phyloP scores from a whole-genome alignment of 768 basidiomycete genomes.

The Mycena alexandri region DNA sequence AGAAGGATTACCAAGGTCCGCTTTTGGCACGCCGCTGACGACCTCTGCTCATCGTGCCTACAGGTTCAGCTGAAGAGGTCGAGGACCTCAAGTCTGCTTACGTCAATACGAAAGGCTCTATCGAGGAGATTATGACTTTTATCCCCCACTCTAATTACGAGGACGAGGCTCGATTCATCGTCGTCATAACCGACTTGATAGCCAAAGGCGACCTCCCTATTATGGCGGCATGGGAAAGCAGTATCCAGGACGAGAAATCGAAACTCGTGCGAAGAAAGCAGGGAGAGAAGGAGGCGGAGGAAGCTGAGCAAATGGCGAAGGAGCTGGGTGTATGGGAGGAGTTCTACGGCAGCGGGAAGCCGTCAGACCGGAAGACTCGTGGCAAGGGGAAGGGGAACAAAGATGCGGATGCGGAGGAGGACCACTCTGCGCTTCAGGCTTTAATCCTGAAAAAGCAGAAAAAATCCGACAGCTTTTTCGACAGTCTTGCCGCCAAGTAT shows the following conservation, averaged over 20 bases:
- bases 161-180: slow-evolving; percentile 89
- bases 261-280: slow-evolving; percentile 79
- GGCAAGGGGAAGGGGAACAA: slow-evolving; percentile 65
- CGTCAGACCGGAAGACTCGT: slow-evolving; percentile 68
- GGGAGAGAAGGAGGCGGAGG: slow-evolving; percentile 82
- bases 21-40: slow-evolving; percentile 13
- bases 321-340: slow-evolving; percentile 96
- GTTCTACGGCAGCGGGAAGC: slow-evolving; percentile 85
- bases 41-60: slow-evolving; percentile 6
- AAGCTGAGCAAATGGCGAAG: slow-evolving; percentile 87
- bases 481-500: slow-evolving; percentile 82
- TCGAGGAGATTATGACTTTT: slow-evolving; percentile 84
- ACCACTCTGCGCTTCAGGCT: slow-evolving; percentile 80
- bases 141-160: slow-evolving; percentile 88
- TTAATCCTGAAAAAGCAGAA: slow-evolving; percentile 82
- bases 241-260: slow-evolving; percentile 84
- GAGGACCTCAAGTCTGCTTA: slow-evolving; percentile 86
- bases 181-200: slow-evolving; percentile 77
- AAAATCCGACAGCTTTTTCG: slow-evolving; percentile 79
- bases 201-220: slow-evolving; percentile 66
- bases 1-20: slow-evolving; percentile 92
- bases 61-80: slow-evolving; percentile 89
- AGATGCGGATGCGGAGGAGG: slow-evolving; percentile 62
- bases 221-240: slow-evolving; percentile 74
- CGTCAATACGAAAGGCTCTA: slow-evolving; percentile 73